Conservation (phyloP, 2,329 filamentous ascomycete genomes). For the Balansia obtecta region DNA sequence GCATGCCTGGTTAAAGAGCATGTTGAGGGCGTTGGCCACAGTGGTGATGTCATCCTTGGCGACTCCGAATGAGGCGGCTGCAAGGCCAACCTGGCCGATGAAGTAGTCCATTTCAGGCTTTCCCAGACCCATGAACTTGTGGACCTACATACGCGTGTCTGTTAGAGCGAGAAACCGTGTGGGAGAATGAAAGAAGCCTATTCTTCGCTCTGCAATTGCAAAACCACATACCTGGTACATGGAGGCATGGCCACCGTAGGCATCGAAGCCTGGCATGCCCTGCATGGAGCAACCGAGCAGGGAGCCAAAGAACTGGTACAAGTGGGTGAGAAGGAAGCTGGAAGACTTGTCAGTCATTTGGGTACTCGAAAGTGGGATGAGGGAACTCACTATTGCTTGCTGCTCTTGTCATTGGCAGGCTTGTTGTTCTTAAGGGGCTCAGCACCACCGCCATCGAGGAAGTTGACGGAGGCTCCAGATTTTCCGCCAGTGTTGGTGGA, state of each 20-base stretch:
- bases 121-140: slow-evolving; percentile 48
- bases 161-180: too few relatives aligned
- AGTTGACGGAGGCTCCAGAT: slow-evolving; percentile 39
- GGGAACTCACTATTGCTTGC: slow-evolving; percentile 29
- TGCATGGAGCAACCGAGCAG: slow-evolving; percentile 43
- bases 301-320: slow-evolving; percentile 49
- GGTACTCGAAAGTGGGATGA: background rate
- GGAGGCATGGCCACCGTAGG: slow-evolving; percentile 32
- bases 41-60: slow-evolving; percentile 35
- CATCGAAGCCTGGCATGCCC: slow-evolving; percentile 34
- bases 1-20: slow-evolving; percentile 40
- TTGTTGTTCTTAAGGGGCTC: slow-evolving; percentile 41
- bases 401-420: slow-evolving; percentile 33
- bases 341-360: background rate
- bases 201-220: too few relatives aligned
- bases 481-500: slow-evolving; percentile 39
- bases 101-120: slow-evolving; percentile 43
- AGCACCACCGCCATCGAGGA: slow-evolving; percentile 47
- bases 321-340: slow-evolving; percentile 45
- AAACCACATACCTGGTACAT: slow-evolving; percentile 25
- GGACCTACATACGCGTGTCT: slow-evolving; percentile 22
- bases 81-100: slow-evolving; percentile 42
- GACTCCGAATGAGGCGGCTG: slow-evolving; percentile 47
- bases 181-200: too few relatives aligned
- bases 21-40: slow-evolving; percentile 36